Conservation (phyloP, 192 early-diverging fungal species). For the Diversispora epigaea region DNA sequence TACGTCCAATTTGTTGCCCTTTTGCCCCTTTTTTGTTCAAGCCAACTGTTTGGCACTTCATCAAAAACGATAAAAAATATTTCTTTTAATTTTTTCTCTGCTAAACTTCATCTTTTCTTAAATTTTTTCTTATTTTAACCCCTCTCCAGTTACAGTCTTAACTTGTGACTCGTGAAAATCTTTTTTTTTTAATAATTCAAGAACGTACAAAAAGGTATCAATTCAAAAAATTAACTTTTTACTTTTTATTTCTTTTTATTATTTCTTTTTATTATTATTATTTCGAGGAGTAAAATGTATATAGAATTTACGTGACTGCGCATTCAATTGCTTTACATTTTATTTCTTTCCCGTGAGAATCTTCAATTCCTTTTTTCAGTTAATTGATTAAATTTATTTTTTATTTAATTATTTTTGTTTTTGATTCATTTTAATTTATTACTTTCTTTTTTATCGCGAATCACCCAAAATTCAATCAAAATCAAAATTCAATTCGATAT, state of each 20-base stretch:
- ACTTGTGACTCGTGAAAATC: constrained; percentile 22
- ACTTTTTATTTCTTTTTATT: background rate
- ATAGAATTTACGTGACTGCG: too few species aligned
- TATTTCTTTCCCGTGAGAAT: too few species aligned
- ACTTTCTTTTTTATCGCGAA: too few species aligned
- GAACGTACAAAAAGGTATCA: constrained; percentile 10
- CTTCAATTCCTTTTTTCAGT: too few species aligned
- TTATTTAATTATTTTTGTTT: too few species aligned
- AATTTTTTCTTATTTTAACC: background rate
- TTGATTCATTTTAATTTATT: too few species aligned
- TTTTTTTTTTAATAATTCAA: background rate
- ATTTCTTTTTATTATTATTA: too few species aligned
- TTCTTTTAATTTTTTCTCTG: background rate
- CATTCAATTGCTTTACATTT: too few species aligned
- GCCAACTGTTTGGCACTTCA: constrained; percentile 20
- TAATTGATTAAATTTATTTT: too few species aligned
- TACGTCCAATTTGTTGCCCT: constrained; percentile 30
- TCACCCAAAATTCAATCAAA: too few species aligned
- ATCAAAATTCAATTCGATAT: too few species aligned
- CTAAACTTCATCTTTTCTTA: background rate
- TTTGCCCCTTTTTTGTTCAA: constrained; percentile 34
- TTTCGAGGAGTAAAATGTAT: too few species aligned
- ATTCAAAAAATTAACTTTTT: background rate
- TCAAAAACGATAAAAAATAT: background rate
- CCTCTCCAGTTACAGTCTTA: background rate